Evolutionary conservation across 192 early-diverging fungal species (phyloP).

Genomic region (Coemansia sp.): DNA sequence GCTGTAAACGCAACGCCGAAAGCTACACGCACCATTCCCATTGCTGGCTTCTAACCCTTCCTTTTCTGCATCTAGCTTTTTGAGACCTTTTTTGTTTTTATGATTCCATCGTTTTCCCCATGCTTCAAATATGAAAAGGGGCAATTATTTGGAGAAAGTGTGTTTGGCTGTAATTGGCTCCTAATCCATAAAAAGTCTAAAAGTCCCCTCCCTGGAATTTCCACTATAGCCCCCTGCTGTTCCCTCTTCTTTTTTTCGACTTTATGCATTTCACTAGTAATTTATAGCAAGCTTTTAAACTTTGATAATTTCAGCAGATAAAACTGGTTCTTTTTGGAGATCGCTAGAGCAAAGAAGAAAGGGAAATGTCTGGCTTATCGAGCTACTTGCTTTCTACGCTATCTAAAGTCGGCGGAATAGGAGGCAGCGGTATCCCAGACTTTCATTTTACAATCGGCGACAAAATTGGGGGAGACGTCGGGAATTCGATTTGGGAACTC

Average conservation of each 20-base stretch:
- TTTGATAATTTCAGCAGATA: not conserved
- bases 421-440: conserved; percentile 62
- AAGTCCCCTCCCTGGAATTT: too few relatives aligned
- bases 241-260: too few relatives aligned
- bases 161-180: too few relatives aligned
- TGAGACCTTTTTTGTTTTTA: too few relatives aligned
- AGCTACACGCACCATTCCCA: conserved; percentile 47
- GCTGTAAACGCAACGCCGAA: conserved; percentile 27
- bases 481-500: conserved; percentile 66
- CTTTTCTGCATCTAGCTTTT: not conserved
- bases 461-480: conserved; percentile 61
- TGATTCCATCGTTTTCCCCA: too few relatives aligned
- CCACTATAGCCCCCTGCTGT: too few relatives aligned
- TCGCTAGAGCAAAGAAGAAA: not conserved
- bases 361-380: conserved; percentile 40
- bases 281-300: not conserved
- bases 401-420: conserved; percentile 45
- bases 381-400: conserved; percentile 49
- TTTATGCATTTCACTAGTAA: not conserved
- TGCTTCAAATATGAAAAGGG: too few relatives aligned
- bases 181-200: too few relatives aligned
- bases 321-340: not conserved
- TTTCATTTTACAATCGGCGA: conserved; percentile 72
- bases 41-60: conserved; percentile 15
- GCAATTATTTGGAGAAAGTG: too few relatives aligned